phyloP scores from a whole-genome alignment of 345 rosid species.

The Pseudoturritis turrita region DNA sequence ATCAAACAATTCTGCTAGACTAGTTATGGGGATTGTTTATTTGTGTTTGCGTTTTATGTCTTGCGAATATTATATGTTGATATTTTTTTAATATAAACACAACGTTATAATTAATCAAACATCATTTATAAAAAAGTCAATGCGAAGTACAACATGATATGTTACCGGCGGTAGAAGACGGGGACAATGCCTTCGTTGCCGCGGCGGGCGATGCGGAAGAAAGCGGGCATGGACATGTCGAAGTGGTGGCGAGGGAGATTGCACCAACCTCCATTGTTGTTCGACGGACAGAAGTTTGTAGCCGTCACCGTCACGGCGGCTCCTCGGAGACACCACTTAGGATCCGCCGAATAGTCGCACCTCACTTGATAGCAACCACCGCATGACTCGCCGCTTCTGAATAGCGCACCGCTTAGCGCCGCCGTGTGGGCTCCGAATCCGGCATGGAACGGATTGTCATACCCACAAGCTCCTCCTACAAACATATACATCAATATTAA shows the following conservation, averaged over 20 bases:
- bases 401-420: constrained; percentile 66
- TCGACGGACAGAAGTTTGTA: constrained; percentile 81
- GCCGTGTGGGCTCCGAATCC: constrained; percentile 76
- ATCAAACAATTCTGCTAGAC: background rate
- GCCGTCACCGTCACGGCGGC: constrained; percentile 57
- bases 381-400: constrained; percentile 59
- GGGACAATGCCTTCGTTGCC: constrained; percentile 85
- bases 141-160: background rate
- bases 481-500: background rate
- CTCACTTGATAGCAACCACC: constrained; percentile 72
- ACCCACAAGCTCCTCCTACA: constrained; percentile 87
- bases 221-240: constrained; percentile 76
- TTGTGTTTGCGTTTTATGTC: background rate
- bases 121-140: background rate
- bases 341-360: constrained; percentile 57
- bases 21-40: background rate
- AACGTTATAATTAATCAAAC: background rate
- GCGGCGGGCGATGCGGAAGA: constrained; percentile 57
- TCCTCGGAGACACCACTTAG: constrained; percentile 70
- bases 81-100: background rate
- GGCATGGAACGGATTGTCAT: constrained; percentile 66
- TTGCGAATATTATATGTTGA: background rate
- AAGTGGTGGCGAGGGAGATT: constrained; percentile 74
- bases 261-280: constrained; percentile 81
- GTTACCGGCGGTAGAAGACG: constrained; percentile 54